Base-by-base conservation (phyloP, 2,329 filamentous ascomycete genomes). In the Alternaria sp. region DNA sequence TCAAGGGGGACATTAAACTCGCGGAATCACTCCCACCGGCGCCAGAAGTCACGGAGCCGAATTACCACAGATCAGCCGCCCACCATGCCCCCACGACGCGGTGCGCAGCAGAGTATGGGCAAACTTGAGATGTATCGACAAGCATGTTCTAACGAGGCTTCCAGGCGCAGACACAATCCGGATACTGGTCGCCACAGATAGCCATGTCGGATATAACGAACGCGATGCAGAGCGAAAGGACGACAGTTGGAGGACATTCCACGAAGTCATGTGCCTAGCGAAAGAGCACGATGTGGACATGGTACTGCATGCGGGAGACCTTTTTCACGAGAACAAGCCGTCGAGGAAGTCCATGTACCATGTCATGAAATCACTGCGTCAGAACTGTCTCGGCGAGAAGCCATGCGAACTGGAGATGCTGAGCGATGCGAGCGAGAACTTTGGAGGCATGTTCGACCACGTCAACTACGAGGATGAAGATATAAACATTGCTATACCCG, bases 241-340 rank as follows among this genome's bases (percentile, higher is more conserved):
- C 77, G 95, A 99, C 78, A 97, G 93, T 80, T 98, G 94, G 94
- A 91, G 89, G 75, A 93, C 91, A 3, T 99, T 99, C 81, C 91
- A 99, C 77, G 95, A 99, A 79, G 88, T 97, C 63, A 93, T 99
- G 91, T 90, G 89, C 65, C 81, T 98, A 42, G 95, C 94, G 20
- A 92, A 90, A 73, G 88, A 89, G 34, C 86, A 90, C 75, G 95
- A 99, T 81, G 95, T 99, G 66, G 95, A 99, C 79, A 98, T 99
- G 95, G 91, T 99, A 0, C 85, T 99, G 2, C 88, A 99, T 5
- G 94, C 91, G 3, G 95, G 95, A 47, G 95, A 99, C 76, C 86
- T 99, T 1, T 99, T 99, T 75, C 96, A 99, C 77, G 94, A 99
- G 70, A 99, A 99, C 79, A 97, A 97, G 72, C 96, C 95, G 3